phyloP scores from a whole-genome alignment of 1,139 yeast species.

The Suhomyces bokatorum region DNA sequence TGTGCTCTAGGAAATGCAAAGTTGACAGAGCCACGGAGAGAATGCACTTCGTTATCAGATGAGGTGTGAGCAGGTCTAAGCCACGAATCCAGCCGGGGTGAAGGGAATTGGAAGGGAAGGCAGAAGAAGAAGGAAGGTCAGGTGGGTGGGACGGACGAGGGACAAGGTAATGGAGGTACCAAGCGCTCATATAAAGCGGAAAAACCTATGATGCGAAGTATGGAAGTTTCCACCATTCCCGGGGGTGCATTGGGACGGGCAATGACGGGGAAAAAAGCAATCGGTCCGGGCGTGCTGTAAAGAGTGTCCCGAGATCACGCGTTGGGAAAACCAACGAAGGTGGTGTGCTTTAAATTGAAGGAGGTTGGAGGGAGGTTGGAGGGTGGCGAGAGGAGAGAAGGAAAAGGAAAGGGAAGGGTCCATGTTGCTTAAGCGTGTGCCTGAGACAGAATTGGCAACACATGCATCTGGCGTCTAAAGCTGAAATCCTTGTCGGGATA shows the following conservation, averaged over 20 bases:
- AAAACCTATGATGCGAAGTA: background rate
- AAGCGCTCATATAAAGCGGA: background rate
- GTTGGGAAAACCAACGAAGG: background rate
- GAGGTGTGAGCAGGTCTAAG: no score
- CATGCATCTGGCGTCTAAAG: no score
- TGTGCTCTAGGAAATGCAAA: background rate
- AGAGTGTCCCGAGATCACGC: slow-evolving; percentile 9
- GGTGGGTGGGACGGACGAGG: slow-evolving; percentile 1
- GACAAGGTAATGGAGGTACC: background rate
- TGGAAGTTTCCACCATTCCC: no score
- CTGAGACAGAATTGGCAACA: no score
- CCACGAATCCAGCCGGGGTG: background rate
- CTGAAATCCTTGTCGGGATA: no score
- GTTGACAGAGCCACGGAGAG: no score
- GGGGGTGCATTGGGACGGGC: background rate
- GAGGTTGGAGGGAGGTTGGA: background rate
- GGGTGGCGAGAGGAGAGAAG: background rate
- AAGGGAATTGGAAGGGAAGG: background rate
- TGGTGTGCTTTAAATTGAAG: no score
- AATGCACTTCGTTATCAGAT: no score
- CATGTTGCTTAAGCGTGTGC: no score
- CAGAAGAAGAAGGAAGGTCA: background rate
- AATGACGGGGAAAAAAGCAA: slow-evolving; percentile 6
- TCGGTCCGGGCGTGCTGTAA: background rate
- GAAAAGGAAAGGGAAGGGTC: background rate